phyloP scores from a whole-genome alignment of 2,329 filamentous ascomycete genomes.

The Amesomyces nigricolor region DNA sequence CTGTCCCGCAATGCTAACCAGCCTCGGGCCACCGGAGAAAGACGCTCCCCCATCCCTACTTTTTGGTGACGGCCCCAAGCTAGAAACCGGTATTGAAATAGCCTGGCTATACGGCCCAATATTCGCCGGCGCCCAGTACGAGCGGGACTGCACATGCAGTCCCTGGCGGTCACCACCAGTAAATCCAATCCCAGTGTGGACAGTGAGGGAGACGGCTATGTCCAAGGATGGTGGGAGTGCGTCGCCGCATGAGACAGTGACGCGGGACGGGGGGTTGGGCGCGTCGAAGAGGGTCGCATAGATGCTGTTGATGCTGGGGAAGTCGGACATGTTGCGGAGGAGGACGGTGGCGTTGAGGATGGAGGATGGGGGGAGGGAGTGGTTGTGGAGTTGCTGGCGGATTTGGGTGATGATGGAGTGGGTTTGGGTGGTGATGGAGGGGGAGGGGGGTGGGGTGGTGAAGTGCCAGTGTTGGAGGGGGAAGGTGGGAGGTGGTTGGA shows the following conservation, averaged over 20 bases:
- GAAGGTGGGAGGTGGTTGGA: neutral
- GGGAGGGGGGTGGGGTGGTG: constrained; percentile 14
- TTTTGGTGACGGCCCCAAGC: constrained; percentile 1
- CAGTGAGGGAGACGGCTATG: constrained; percentile 53
- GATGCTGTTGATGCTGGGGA: constrained; percentile 64
- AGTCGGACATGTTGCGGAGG: constrained; percentile 74
- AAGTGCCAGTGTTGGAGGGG: constrained; percentile 37
- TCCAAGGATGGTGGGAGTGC: constrained; percentile 49
- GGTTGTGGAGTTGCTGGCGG: constrained; percentile 34
- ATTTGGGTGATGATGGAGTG: constrained; percentile 44
- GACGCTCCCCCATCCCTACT: neutral
- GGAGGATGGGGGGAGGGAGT: constrained; percentile 33
- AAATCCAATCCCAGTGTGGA: constrained; percentile 31
- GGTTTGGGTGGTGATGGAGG: constrained; percentile 44
- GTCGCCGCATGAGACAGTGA: constrained; percentile 73
- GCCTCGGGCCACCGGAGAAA: constrained; percentile 26
- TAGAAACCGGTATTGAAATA: constrained; percentile 45
- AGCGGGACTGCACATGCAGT: constrained; percentile 86
- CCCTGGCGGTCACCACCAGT: constrained; percentile 43
- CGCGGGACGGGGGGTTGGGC: constrained; percentile 78
- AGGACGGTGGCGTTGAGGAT: constrained; percentile 60
- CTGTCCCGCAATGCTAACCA: constrained; percentile 75
- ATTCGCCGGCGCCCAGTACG: constrained; percentile 97
- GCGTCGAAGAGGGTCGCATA: constrained; percentile 70
- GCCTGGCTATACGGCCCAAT: constrained; percentile 97